Evolutionary conservation across 352 stramenopile genomes (phyloP).

Genomic region (Phytophthora lateralis): DNA sequence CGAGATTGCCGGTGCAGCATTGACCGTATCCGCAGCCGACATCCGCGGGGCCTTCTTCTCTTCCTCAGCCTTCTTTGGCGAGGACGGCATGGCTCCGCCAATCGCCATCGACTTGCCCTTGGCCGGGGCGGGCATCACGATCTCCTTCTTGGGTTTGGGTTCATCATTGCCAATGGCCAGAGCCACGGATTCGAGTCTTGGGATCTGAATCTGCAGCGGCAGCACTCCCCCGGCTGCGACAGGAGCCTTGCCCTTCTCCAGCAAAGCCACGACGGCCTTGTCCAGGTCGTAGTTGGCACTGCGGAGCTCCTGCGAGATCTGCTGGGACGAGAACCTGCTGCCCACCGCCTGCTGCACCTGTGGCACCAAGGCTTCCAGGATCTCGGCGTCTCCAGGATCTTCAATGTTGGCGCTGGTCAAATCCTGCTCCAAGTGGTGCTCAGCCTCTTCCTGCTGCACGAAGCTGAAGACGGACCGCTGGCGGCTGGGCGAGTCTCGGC

Average conservation of each 20-base stretch:
- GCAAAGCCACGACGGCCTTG: constrained; percentile 68
- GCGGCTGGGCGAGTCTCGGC: constrained; percentile 77
- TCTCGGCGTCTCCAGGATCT: constrained; percentile 53
- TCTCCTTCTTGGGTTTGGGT: constrained; percentile 26
- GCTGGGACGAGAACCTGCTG: constrained; percentile 54
- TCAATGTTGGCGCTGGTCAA: constrained; percentile 6
- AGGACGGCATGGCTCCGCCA: constrained; percentile 24
- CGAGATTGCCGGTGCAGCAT: constrained; percentile 26
- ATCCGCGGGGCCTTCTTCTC: constrained; percentile 31
- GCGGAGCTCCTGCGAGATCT: constrained; percentile 74
- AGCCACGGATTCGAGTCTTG: constrained; percentile 63
- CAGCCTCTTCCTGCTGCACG: constrained; percentile 52
- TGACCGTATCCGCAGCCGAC: constrained; percentile 33
- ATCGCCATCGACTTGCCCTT: constrained; percentile 64
- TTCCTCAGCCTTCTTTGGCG: constrained; percentile 5
- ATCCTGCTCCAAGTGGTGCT: constrained; percentile 13
- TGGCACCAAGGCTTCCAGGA: constrained; percentile 62
- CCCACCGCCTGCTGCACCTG: constrained; percentile 62
- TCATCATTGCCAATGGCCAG: constrained; percentile 49
- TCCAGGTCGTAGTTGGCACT: constrained; percentile 81
- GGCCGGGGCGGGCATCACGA: constrained; percentile 39
- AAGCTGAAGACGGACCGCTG: constrained; percentile 84
- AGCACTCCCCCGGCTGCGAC: constrained; percentile 37
- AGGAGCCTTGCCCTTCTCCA: constrained; percentile 74
- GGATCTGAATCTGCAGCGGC: constrained; percentile 70